These are phyloP conservation scores for Moricandia moricandioides DNA, from an alignment of 345 rosid species.

Conservation along the genomic window DNA sequence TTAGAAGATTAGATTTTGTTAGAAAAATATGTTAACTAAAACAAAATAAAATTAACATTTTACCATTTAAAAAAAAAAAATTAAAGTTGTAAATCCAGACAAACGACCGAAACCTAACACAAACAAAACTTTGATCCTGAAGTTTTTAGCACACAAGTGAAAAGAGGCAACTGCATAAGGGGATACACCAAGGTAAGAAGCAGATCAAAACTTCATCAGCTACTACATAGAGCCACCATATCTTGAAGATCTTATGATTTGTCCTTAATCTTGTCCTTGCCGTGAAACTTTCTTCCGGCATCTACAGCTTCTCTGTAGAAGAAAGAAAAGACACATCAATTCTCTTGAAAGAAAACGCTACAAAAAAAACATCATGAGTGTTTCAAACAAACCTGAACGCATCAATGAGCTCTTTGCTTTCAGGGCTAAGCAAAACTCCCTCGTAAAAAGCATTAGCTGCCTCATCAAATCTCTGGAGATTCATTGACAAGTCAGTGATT, in stretches of 20 bases:
- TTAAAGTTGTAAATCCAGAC: not conserved
- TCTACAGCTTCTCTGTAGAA: conserved; percentile 72
- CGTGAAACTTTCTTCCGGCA: conserved; percentile 67
- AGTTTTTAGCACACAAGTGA: not conserved
- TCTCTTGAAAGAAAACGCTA: not conserved
- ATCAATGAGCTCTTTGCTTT: conserved; percentile 60
- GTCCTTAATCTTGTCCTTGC: conserved; percentile 35
- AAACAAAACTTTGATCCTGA: conserved; percentile 13
- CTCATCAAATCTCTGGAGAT: conserved; percentile 69
- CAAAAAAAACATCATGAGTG: not conserved
- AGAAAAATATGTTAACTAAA: too few relatives aligned
- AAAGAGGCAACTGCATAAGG: not conserved
- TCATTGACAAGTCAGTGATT: not conserved
- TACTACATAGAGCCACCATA: not conserved
- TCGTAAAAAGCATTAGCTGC: conserved; percentile 85
- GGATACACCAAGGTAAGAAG: conserved; percentile 6
- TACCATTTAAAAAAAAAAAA: not conserved
- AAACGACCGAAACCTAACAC: not conserved
- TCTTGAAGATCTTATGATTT: conserved; percentile 19
- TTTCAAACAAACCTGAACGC: conserved; percentile 66
- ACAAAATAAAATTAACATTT: not conserved
- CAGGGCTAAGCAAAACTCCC: conserved; percentile 74
- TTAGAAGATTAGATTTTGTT: too few relatives aligned
- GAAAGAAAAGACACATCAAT: not conserved
- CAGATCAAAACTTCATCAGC: conserved; percentile 30